Conservation (phyloP, 768 basidiomycete genomes). For the Mycena chlorophos region DNA sequence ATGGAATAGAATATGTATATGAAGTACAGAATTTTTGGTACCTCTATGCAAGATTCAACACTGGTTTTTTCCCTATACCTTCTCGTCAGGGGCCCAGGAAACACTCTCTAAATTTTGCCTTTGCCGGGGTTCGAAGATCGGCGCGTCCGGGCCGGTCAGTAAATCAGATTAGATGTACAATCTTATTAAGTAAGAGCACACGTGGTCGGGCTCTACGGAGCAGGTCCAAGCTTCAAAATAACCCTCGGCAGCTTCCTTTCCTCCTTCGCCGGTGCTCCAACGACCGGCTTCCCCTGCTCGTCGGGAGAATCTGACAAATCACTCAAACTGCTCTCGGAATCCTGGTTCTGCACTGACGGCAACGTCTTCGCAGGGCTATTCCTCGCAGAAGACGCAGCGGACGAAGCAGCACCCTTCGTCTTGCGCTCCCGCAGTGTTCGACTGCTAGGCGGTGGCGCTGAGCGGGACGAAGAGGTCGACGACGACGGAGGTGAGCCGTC, state of each 20-base stretch:
- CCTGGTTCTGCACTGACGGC: conserved; percentile 8
- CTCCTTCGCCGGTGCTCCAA: conserved; percentile 15
- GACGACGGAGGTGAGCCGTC: conserved; percentile 31
- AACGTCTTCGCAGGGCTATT: conserved; percentile 8
- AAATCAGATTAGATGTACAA: too few species aligned
- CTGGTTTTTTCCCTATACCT: too few species aligned
- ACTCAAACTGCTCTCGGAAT: not conserved
- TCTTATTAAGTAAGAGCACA: too few species aligned
- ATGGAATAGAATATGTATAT: too few species aligned
- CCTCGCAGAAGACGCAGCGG: conserved; percentile 20
- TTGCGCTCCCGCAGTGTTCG: conserved; percentile 56
- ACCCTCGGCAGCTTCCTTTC: conserved; percentile 55
- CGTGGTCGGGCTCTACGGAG: conserved; percentile 28
- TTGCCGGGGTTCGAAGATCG: too few species aligned
- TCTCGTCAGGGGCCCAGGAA: too few species aligned
- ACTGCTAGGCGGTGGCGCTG: conserved; percentile 36
- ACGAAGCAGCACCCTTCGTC: conserved; percentile 28
- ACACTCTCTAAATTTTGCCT: too few species aligned
- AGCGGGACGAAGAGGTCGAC: conserved; percentile 24
- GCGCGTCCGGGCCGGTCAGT: too few species aligned
- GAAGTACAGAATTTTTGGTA: too few species aligned
- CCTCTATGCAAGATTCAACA: too few species aligned
- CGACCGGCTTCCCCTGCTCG: conserved; percentile 16
- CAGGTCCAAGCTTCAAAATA: conserved; percentile 53
- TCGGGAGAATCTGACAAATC: conserved; percentile 15